Evolutionary conservation across 73 alveolate species (phyloP).

Genomic region (Paramecium tetraurelia): DNA sequence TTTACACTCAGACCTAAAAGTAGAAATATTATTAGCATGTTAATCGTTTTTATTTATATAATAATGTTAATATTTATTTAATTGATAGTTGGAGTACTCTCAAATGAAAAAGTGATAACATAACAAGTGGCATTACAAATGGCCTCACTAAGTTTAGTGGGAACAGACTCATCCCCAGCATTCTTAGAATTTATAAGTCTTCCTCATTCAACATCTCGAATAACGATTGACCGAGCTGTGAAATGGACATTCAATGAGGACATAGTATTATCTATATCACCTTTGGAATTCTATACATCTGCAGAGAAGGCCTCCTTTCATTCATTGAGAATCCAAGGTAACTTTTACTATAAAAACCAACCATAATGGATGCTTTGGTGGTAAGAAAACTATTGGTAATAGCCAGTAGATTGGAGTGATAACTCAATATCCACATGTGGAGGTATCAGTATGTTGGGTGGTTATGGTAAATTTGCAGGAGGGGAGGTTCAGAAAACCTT

Average conservation of each 20-base stretch:
- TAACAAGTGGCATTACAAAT: slow-evolving; percentile 30
- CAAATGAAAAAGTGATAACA: background rate
- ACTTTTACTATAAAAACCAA: slow-evolving; percentile 24
- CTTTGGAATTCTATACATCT: slow-evolving; percentile 39
- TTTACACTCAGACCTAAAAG: background rate
- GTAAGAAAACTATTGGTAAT: slow-evolving; percentile 57
- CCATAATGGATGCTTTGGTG: slow-evolving; percentile 50
- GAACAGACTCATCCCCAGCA: slow-evolving; percentile 41
- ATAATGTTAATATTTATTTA: background rate
- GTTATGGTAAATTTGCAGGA: slow-evolving; percentile 71
- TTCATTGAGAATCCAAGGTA: background rate
- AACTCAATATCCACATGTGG: slow-evolving; percentile 68
- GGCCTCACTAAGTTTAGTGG: slow-evolving; percentile 42
- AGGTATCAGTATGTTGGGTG: slow-evolving; percentile 78
- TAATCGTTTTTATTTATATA: slow-evolving; percentile 39
- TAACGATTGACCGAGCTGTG: slow-evolving; percentile 23
- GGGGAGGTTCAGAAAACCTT: slow-evolving; percentile 69
- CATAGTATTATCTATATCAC: slow-evolving; percentile 25
- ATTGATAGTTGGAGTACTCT: background rate
- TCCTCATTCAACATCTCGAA: slow-evolving; percentile 37
- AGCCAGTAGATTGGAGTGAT: slow-evolving; percentile 66
- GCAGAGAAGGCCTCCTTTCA: slow-evolving; percentile 41
- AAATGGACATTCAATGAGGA: slow-evolving; percentile 49
- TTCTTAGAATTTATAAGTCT: slow-evolving; percentile 40
- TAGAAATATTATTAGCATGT: background rate